Evolutionary conservation across 2,329 filamentous ascomycete genomes (phyloP), one percentile per base, ranked within the genome.

Genomic region (Fusarium keratoplasticum): DNA sequence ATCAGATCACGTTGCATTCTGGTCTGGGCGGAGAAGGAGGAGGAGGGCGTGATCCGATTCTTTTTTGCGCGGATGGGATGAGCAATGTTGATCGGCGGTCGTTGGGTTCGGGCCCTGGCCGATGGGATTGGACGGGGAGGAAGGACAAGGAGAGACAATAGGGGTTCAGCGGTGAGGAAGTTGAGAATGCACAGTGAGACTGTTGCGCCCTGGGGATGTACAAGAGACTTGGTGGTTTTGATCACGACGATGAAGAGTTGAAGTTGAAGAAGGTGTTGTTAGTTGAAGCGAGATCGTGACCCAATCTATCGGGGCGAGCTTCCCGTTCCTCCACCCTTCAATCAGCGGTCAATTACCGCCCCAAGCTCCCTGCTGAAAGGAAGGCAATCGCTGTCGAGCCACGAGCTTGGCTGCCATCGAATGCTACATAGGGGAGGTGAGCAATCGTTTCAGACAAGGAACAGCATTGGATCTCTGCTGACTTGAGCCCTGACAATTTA

Each of bases 1-100:
- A 74, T 74, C 67, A 74, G 68, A 74, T 74, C 71, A 74, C 25
- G 71, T 73, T 72, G 52, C 71, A 73, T 74, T 67, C 55, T 69
- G 38, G 59, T 47, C 60, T 42, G 40, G 54, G 69, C 64, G 70
- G 70, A 73, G 70, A 67, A 33, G 50, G 16, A 52, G 40, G 40
- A 42, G 40, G 40, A 50, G 47, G 27, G 50, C 27, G 61, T 64
- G 44, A 64, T 57, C 29, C 33, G 55, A 50, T 50, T 29, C 44
- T 50, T 52, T 63, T 40, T 18, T 25, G 10, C 8, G 36, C 18
- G 18, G 36, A n/a, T 40, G 40, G 68, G 58, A 64, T 50, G 38
- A 68, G 63, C 50, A 67, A 59, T 55, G 31, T 33, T 57, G 72
- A 74, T 74, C 72, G 71, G 40, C 71, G 59, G 57, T 57, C 18